These are phyloP conservation scores for Tephrocybe rancida DNA, from an alignment of 768 basidiomycete species.

Conservation along the genomic window DNA sequence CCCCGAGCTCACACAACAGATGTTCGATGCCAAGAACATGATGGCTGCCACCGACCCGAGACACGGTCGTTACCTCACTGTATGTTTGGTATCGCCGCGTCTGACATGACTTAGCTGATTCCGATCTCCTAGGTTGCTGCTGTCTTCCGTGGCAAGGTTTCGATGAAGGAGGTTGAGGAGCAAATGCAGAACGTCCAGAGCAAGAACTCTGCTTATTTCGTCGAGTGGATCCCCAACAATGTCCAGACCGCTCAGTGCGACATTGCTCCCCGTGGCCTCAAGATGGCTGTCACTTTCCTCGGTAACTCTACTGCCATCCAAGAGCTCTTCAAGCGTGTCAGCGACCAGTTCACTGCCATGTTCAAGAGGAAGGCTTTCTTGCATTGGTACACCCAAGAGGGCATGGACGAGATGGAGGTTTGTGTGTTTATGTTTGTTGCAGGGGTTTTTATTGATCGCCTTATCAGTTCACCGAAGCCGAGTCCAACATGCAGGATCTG, in stretches of 20 bases:
- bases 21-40: conserved; percentile 99
- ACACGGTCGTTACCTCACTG: conserved; percentile 97
- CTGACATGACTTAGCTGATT: not conserved
- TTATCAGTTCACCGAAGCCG: conserved; percentile 89
- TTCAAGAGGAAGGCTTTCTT: conserved; percentile 98
- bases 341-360: conserved; percentile 99
- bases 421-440: conserved; percentile 15
- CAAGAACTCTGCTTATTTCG: conserved; percentile 98
- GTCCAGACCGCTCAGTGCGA: conserved; percentile 98
- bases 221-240: conserved; percentile 99
- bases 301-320: conserved; percentile 98
- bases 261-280: conserved; percentile 92
- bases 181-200: conserved; percentile 97
- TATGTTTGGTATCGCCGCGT: conserved; percentile 23
- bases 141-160: conserved; percentile 98
- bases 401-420: conserved; percentile 98
- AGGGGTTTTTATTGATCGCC: conserved; percentile 2
- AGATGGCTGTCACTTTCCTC: conserved; percentile 97
- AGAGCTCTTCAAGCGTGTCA: conserved; percentile 98
- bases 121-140: conserved; percentile 67
- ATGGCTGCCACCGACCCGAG: conserved; percentile 98
- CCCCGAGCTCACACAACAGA: conserved; percentile 96
- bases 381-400: conserved; percentile 99
- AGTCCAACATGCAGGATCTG: conserved; percentile 99
- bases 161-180: conserved; percentile 99